Evolutionary conservation across 805 yeast genomes (phyloP).

Genomic region (Naumovozyma dairenensis): DNA sequence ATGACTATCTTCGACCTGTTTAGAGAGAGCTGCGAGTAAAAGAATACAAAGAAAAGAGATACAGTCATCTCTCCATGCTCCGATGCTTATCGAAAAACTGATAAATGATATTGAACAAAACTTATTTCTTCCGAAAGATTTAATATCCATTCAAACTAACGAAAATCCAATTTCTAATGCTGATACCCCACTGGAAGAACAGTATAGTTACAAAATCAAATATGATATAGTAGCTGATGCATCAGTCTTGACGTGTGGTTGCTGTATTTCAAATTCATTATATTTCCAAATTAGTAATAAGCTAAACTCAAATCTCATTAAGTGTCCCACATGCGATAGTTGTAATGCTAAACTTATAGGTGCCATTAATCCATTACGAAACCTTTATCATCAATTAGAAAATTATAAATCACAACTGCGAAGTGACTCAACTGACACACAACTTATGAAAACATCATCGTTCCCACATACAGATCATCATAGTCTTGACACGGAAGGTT

Average conservation of each 20-base stretch:
- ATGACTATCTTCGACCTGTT: too few relatives aligned
- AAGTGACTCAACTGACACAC: not conserved
- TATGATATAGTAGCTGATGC: constrained; percentile 20
- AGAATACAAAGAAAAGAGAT: too few relatives aligned
- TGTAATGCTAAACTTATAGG: constrained; percentile 18
- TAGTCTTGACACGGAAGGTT: not conserved
- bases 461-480: not conserved
- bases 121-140: constrained; percentile 20
- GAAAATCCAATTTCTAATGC: not conserved
- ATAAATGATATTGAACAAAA: constrained; percentile 19
- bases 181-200: not conserved
- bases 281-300: constrained; percentile 7
- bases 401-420: not conserved
- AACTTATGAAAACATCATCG: not conserved
- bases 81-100: constrained; percentile 7
- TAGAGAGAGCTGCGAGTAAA: too few relatives aligned
- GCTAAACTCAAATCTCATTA: constrained; percentile 5
- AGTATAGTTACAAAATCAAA: constrained; percentile 12
- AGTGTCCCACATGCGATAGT: constrained; percentile 32
- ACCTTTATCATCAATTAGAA: constrained; percentile 19
- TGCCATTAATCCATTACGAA: constrained; percentile 29
- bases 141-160: constrained; percentile 1
- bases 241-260: constrained; percentile 23
- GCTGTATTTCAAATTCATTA: constrained; percentile 18
- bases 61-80: too few relatives aligned